Evolutionary conservation across 2,329 filamentous ascomycete genomes (phyloP).

Genomic region (Ceratocystis smalleyi): DNA sequence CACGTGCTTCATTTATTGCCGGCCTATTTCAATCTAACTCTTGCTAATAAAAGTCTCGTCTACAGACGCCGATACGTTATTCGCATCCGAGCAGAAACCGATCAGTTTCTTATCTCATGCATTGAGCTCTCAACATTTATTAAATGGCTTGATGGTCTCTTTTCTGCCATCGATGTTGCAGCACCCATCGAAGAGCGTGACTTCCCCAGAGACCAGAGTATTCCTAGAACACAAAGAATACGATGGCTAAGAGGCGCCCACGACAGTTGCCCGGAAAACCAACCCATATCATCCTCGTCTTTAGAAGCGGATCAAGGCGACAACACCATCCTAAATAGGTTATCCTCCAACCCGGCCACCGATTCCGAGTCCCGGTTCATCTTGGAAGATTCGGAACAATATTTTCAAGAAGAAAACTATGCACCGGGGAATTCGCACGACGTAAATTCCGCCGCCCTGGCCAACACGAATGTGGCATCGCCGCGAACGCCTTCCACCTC

Average conservation of each 20-base stretch:
- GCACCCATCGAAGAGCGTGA: conserved; percentile 55
- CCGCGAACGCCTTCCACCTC: conserved; percentile 19
- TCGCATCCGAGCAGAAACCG: conserved; percentile 55
- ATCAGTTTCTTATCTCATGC: conserved; percentile 58
- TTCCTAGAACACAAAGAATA: conserved; percentile 40
- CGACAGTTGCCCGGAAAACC: conserved; percentile 21
- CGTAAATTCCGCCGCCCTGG: conserved; percentile 1
- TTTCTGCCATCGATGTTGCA: conserved; percentile 59
- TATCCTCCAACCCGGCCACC: not conserved
- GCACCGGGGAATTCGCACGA: conserved; percentile 12
- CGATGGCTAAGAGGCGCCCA: conserved; percentile 32
- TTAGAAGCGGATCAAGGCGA: not conserved
- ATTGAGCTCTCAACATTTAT: conserved; percentile 49
- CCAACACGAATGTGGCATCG: conserved; percentile 14
- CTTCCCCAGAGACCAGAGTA: conserved; percentile 45
- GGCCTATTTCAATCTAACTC: not conserved
- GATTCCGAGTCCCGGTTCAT: conserved; percentile 7
- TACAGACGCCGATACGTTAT: conserved; percentile 47
- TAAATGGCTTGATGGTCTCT: conserved; percentile 51
- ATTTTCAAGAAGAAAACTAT: conserved; percentile 19
- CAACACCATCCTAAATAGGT: not conserved
- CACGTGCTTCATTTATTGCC: not conserved
- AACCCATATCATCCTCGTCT: conserved; percentile 19
- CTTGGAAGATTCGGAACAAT: conserved; percentile 12
- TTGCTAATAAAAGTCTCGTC: not conserved